Conservation (phyloP, 495 filamentous ascomycete genomes). For the Xanthoparmelia taractica region DNA sequence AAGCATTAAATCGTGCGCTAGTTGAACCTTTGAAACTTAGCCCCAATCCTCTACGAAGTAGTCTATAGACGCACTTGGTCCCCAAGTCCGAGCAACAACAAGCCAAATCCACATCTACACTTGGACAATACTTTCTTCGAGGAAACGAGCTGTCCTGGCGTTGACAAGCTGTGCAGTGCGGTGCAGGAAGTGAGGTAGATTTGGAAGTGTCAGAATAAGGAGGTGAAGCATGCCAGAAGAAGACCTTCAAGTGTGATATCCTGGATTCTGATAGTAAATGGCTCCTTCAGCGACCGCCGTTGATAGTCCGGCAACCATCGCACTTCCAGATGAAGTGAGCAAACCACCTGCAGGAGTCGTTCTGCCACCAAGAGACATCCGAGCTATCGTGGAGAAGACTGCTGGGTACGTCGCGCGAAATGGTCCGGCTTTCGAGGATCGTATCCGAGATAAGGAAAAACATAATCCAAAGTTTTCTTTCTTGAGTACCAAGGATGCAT, state of each 20-base stretch:
- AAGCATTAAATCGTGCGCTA: background rate
- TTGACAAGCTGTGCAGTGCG: background rate
- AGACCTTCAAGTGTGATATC: slow-evolving; percentile 21
- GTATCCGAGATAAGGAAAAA: slow-evolving; percentile 77
- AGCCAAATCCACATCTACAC: background rate
- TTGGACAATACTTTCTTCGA: background rate
- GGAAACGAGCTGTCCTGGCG: background rate
- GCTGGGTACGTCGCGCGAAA: slow-evolving; percentile 86
- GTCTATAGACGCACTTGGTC: background rate
- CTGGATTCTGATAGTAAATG: slow-evolving; percentile 31
- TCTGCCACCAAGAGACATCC: slow-evolving; percentile 75
- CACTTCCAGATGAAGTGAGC: slow-evolving; percentile 46
- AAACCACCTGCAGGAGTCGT: slow-evolving; percentile 78
- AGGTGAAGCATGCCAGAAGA: slow-evolving; percentile 24
- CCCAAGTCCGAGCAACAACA: background rate
- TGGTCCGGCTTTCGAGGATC: slow-evolving; percentile 76
- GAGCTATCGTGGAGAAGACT: slow-evolving; percentile 87
- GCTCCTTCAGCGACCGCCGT: slow-evolving; percentile 54
- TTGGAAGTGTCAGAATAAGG: slow-evolving; percentile 32
- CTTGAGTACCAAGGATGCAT: slow-evolving; percentile 70
- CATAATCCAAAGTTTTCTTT: slow-evolving; percentile 90
- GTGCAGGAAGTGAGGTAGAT: background rate
- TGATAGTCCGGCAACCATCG: slow-evolving; percentile 41
- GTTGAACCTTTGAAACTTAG: slow-evolving; percentile 1
- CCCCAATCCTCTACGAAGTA: background rate